Evolutionary conservation across 1,139 yeast genomes (phyloP).

Genomic region (Kurtzmaniella quercitrusa): DNA sequence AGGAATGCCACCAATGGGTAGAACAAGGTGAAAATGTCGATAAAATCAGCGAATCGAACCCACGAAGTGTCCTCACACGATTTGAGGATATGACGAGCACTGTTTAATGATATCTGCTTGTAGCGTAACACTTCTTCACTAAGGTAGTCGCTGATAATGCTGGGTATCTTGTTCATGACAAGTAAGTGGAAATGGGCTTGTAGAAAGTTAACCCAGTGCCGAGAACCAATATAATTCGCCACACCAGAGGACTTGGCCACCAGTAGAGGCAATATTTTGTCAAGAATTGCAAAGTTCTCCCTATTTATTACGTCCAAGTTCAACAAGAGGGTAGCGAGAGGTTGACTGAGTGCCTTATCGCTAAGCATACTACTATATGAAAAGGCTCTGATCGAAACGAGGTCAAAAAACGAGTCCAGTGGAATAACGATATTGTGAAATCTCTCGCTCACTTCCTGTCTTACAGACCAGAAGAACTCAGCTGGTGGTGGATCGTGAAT

Average conservation of each 20-base stretch:
- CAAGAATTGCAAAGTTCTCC: constrained; percentile 17
- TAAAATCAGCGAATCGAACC: constrained; percentile 16
- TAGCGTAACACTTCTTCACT: constrained; percentile 12
- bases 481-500: constrained; percentile 18
- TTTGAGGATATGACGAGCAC: constrained; percentile 33
- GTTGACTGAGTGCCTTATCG: constrained; percentile 20
- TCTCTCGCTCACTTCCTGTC: neutral
- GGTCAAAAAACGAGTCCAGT: constrained; percentile 14
- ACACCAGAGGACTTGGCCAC: neutral
- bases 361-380: constrained; percentile 27
- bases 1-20: constrained; percentile 35
- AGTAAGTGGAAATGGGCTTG: constrained; percentile 22
- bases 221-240: neutral
- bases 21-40: constrained; percentile 29
- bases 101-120: constrained; percentile 22
- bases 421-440: neutral
- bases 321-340: constrained; percentile 15
- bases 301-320: constrained; percentile 18
- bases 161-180: constrained; percentile 36
- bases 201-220: neutral
- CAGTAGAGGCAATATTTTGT: constrained; percentile 10
- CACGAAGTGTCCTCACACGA: constrained; percentile 8
- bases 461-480: neutral
- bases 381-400: constrained; percentile 25
- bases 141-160: constrained; percentile 8